Base-by-base conservation (phyloP, 768 basidiomycete genomes). In the Termitomyces sp. region DNA sequence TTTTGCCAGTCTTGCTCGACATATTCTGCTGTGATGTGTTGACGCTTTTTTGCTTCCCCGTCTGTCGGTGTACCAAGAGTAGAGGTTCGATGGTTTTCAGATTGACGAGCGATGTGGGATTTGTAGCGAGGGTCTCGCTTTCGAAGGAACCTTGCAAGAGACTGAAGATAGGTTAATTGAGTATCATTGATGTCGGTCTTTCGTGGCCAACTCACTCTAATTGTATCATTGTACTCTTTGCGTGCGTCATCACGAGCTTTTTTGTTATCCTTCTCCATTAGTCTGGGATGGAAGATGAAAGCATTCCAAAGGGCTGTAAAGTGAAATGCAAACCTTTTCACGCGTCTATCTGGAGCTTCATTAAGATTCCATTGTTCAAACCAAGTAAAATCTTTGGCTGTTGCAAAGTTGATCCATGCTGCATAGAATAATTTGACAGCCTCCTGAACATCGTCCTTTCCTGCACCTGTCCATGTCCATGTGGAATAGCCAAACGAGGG, bases 261-360 rank as follows among this genome's bases (percentile, higher is more conserved):
- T 72, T 91, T 93, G 72, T 99, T 98, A 64, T 98, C 97, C 66
- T 87, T 92, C 69, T 98, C 97, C 90, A 98, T 95, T 49, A 93
- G 68, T 65, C 92, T 93, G 54, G 18, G 7, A 38, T 36, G 16
- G 46, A 32, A 61, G 26, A 55, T 13, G 26, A 9, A 63, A 30
- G 32, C 26, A n/a, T 30, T 14, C n/a, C 13, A 33, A 8, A 43
- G 5, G 10, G 60, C 20, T 10, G 55, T 9, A 23, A 23, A 36
- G 9, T 43, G 20, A 30, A 43, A 53, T 13, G 23, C 77, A 33
- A 59, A 89, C 85, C 97, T 83, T 67, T 94, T 81, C 43, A 90
- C 82, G 30, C 87, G 83, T 20, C 97, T 79, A 71, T 98, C 95
- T 3, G 93, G 91, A 1, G 93, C 95, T 59, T 96, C 89, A 6